Evolutionary conservation across 2,329 filamentous ascomycete genomes (phyloP).

Genomic region (Talaromyces albobiverticillius): DNA sequence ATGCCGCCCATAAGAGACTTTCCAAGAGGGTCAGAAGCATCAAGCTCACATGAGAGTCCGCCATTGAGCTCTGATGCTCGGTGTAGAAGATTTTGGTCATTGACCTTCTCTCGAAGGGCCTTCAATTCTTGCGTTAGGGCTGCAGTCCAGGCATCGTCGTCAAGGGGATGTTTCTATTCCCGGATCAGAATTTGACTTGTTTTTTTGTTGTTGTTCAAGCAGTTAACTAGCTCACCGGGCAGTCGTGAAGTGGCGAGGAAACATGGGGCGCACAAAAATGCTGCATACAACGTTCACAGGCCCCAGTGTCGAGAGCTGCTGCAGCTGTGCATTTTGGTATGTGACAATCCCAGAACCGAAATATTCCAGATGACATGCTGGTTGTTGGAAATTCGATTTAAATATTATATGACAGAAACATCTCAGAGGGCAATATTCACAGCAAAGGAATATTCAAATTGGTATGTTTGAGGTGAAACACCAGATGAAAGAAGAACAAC

Average conservation of each 20-base stretch:
- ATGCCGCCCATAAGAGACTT: constrained; percentile 10
- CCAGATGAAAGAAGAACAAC: too few relatives aligned
- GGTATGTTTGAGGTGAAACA: too few relatives aligned
- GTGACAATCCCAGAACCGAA: constrained; percentile 13
- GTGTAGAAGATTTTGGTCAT: constrained; percentile 5
- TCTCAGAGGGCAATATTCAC: too few relatives aligned
- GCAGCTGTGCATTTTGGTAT: not conserved
- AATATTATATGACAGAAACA: too few relatives aligned
- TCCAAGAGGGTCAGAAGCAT: constrained; percentile 9
- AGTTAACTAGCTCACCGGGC: not conserved
- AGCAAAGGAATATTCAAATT: too few relatives aligned
- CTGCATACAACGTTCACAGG: constrained; percentile 9
- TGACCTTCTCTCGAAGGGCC: constrained; percentile 1
- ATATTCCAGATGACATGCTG: not conserved
- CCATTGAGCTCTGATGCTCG: constrained; percentile 1
- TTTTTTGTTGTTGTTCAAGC: not conserved
- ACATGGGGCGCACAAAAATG: constrained; percentile 13
- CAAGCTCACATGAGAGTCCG: constrained; percentile 10
- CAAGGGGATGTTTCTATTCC: constrained; percentile 2
- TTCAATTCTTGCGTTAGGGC: constrained; percentile 5
- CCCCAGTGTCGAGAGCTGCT: constrained; percentile 7
- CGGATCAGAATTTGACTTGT: not conserved
- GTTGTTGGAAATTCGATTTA: too few relatives aligned
- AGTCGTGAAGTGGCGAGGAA: constrained; percentile 2
- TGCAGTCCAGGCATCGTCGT: constrained; percentile 7